A percentile compares a stretch with the other conserved stretches of the same genome.
These are phyloP conservation scores for Coriaria nepalensis DNA, from an alignment of 306 rosid species.

Conservation along the genomic window DNA sequence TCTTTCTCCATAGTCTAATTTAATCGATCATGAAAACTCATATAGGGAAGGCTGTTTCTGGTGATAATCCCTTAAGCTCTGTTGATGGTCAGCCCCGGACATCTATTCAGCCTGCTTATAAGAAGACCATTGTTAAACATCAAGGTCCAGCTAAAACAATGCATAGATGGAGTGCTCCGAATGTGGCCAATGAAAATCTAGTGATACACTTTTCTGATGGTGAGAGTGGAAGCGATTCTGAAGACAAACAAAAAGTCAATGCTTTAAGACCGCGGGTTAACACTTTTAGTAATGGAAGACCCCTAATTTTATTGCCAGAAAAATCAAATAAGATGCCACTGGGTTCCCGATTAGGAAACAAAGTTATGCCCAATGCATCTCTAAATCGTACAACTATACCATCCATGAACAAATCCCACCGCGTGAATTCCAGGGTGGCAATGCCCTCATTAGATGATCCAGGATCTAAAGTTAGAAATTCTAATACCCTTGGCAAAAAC, in stretches of 20 bases:
- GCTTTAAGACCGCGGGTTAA: constrained; percentile 26
- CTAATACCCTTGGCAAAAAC: constrained; percentile 27
- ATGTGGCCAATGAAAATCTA: constrained; percentile 40
- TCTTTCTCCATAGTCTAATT: constrained; percentile 6
- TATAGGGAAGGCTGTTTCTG: constrained; percentile 23
- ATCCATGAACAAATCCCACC: constrained; percentile 21
- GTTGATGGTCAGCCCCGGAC: constrained; percentile 23
- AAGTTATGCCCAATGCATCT: constrained; percentile 43
- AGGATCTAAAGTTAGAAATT: constrained; percentile 38
- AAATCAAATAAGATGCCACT: constrained; percentile 32
- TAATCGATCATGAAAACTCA: constrained; percentile 7
- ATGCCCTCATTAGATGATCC: constrained; percentile 31
- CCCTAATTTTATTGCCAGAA: constrained; percentile 27
- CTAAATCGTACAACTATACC: constrained; percentile 31
- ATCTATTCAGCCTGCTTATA: constrained; percentile 23
- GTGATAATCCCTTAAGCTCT: constrained; percentile 30
- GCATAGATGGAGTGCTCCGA: constrained; percentile 34
- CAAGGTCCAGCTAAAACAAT: constrained; percentile 31
- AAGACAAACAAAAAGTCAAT: constrained; percentile 26
- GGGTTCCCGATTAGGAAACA: constrained; percentile 25
- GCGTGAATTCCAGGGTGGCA: constrained; percentile 37
- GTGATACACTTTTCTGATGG: constrained; percentile 91
- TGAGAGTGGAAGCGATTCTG: constrained; percentile 81
- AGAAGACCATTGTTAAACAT: constrained; percentile 32
- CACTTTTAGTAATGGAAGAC: constrained; percentile 26